Evolutionary conservation across 2,329 filamentous ascomycete species (phyloP).

Genomic region (Sporothrix brasiliensis): DNA sequence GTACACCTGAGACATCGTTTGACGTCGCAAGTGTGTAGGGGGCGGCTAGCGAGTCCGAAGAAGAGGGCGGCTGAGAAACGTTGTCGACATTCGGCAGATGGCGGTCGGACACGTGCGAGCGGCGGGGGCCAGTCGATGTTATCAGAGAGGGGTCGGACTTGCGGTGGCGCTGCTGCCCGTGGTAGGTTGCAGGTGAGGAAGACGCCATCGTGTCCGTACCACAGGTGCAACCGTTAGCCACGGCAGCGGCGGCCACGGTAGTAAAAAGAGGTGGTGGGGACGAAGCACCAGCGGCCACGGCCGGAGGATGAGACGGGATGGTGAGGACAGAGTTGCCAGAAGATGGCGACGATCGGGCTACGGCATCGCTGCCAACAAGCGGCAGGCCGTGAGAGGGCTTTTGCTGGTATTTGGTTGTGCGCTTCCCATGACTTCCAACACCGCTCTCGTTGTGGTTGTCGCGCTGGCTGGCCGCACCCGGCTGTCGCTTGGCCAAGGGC

Average conservation of each 20-base stretch:
- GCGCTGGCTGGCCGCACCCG: conserved; percentile 65
- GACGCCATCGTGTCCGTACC: conserved; percentile 38
- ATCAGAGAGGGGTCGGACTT: conserved; percentile 23
- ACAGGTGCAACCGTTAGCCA: conserved; percentile 36
- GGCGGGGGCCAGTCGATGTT: neutral
- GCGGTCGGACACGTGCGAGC: conserved; percentile 1
- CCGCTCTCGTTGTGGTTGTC: conserved; percentile 85
- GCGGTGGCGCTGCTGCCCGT: conserved; percentile 30
- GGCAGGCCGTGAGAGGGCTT: conserved; percentile 46
- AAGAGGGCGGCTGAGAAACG: conserved; percentile 57
- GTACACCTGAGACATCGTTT: conserved; percentile 38
- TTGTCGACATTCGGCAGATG: conserved; percentile 21
- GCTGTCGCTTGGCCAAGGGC: conserved; percentile 63
- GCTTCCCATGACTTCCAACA: conserved; percentile 75
- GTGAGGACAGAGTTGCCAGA: neutral
- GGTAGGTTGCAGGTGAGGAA: conserved; percentile 31
- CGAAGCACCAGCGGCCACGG: neutral
- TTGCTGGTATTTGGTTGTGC: conserved; percentile 53
- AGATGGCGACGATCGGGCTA: conserved; percentile 22
- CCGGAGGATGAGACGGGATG: neutral
- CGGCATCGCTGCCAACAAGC: conserved; percentile 35
- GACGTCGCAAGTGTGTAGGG: conserved; percentile 40
- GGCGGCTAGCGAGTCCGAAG: conserved; percentile 52
- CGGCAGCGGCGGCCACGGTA: conserved; percentile 31
- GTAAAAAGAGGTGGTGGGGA: conserved; percentile 21